These are phyloP conservation scores for Flammula alnicola DNA, from an alignment of 1,284 basidiomycete genomes.

Conservation along the genomic window DNA sequence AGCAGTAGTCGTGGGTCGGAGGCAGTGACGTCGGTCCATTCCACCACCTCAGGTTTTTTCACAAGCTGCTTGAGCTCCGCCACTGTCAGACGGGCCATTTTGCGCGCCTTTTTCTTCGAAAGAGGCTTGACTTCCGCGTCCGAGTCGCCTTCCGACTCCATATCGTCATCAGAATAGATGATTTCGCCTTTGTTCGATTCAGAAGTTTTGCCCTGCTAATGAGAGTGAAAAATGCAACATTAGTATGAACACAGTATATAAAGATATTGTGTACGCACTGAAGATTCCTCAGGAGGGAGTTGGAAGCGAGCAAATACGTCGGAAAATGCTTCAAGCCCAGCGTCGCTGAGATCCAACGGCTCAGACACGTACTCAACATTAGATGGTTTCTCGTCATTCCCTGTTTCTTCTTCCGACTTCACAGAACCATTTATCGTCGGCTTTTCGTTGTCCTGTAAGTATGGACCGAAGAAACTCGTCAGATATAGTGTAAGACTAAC, in stretches of 20 bases:
- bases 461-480: slow-evolving; percentile 1
- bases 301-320: slow-evolving; percentile 89
- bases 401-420: slow-evolving; percentile 28
- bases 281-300: slow-evolving; percentile 61
- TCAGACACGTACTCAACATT: slow-evolving; percentile 85
- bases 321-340: slow-evolving; percentile 83
- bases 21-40: slow-evolving; percentile 98
- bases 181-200: slow-evolving; percentile 36
- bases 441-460: slow-evolving; percentile 21
- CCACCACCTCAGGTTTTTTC: slow-evolving; percentile 96
- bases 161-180: slow-evolving; percentile 43
- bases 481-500: neutral
- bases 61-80: slow-evolving; percentile 98
- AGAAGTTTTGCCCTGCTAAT: slow-evolving; percentile 42
- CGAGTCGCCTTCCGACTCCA: slow-evolving; percentile 81
- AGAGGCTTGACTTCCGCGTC: slow-evolving; percentile 85
- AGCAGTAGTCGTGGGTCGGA: slow-evolving; percentile 91
- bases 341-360: slow-evolving; percentile 76
- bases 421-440: slow-evolving; percentile 36
- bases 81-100: slow-evolving; percentile 85
- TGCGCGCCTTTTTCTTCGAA: slow-evolving; percentile 91
- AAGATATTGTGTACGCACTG: slow-evolving; percentile 56
- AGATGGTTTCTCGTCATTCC: slow-evolving; percentile 38
- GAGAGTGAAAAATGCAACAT: neutral
- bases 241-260: slow-evolving; percentile 7